These are phyloP conservation scores for Pseudogymnoascus destructans DNA, from an alignment of 2,329 filamentous ascomycete genomes.

Conservation along the genomic window DNA sequence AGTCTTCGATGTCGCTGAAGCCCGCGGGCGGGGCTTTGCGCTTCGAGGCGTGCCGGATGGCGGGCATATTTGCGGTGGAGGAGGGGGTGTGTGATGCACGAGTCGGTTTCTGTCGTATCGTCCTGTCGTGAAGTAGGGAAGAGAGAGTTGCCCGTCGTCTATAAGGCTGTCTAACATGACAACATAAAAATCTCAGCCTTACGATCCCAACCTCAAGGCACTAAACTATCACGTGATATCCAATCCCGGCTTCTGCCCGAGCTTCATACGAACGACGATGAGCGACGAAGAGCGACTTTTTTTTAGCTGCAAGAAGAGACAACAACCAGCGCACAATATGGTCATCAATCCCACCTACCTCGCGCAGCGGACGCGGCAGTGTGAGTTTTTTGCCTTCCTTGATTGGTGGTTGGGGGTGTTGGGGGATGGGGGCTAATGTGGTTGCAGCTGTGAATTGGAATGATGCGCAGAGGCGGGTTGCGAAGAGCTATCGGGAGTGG, in stretches of 20 bases:
- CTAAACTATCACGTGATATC: not conserved
- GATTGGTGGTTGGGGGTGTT: constrained; percentile 23
- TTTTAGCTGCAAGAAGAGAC: constrained; percentile 18
- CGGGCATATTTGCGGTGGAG: constrained; percentile 45
- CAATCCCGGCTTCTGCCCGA: constrained; percentile 4
- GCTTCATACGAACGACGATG: not conserved
- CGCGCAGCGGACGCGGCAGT: constrained; percentile 65
- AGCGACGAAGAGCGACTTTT: not conserved
- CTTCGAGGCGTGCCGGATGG: constrained; percentile 61
- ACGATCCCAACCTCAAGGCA: not conserved
- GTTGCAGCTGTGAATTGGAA: constrained; percentile 68
- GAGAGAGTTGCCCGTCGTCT: not conserved
- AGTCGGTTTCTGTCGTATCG: not conserved
- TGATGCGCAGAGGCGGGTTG: constrained; percentile 77
- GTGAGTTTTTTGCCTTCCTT: constrained; percentile 38
- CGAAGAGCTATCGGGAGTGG: constrained; percentile 90
- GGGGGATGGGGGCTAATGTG: constrained; percentile 18
- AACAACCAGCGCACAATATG: constrained; percentile 42
- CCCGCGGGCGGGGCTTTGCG: constrained; percentile 74
- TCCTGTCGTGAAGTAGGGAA: not conserved
- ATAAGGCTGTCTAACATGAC: constrained; percentile 1
- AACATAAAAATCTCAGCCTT: constrained; percentile 2
- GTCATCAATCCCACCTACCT: constrained; percentile 90
- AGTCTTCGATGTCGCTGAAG: constrained; percentile 79
- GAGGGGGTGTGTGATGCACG: not conserved